Evolutionary conservation across 495 filamentous ascomycete species (phyloP).

Genomic region (Penicillium taxi): DNA sequence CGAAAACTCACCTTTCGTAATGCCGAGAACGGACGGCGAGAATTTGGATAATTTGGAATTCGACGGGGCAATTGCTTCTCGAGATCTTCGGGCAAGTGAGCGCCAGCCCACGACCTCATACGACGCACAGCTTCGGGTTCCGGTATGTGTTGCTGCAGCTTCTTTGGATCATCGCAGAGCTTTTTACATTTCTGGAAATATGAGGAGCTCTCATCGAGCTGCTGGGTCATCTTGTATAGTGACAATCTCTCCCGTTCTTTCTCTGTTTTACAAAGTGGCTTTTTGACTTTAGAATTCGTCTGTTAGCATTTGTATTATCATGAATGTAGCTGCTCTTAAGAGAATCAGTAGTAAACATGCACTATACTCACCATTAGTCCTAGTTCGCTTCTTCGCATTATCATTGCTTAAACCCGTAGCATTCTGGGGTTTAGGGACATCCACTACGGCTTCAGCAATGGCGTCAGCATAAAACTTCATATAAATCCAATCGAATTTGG

Average conservation of each 20-base stretch:
- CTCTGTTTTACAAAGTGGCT: too few species aligned
- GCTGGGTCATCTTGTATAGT: background rate
- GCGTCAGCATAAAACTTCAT: too few species aligned
- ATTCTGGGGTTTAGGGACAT: too few species aligned
- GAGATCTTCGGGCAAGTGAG: background rate
- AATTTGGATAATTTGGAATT: background rate
- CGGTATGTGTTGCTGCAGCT: constrained; percentile 5
- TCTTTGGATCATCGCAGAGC: background rate
- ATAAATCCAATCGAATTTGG: too few species aligned
- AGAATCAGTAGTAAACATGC: background rate
- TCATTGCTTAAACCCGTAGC: too few species aligned
- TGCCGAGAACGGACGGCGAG: constrained; percentile 2
- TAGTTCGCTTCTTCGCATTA: background rate
- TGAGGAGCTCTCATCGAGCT: background rate
- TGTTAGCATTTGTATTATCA: too few species aligned
- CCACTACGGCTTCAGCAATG: too few species aligned
- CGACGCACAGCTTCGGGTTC: constrained; percentile 4
- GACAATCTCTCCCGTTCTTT: too few species aligned
- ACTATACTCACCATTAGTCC: background rate
- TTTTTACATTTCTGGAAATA: constrained; percentile 1
- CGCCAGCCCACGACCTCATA: constrained; percentile 11
- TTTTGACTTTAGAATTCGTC: too few species aligned
- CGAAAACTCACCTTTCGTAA: too few species aligned
- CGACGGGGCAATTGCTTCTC: background rate
- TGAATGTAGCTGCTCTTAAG: too few species aligned